Evolutionary conservation across 495 filamentous ascomycete species (phyloP).

Genomic region (Letharia columbiana): DNA sequence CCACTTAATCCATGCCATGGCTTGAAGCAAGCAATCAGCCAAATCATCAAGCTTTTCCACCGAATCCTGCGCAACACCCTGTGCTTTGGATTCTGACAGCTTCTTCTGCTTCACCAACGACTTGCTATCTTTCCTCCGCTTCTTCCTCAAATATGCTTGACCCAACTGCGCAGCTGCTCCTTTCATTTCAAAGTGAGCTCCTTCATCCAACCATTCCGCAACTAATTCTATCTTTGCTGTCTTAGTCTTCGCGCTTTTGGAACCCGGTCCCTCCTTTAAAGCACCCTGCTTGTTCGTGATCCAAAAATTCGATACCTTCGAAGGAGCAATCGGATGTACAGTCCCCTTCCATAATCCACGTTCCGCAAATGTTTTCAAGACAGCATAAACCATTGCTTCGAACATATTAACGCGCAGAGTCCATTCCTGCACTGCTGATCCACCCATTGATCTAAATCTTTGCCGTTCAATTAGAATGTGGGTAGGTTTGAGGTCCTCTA

Average conservation of each 20-base stretch:
- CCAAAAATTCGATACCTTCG: constrained; percentile 37
- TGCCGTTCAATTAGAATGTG: constrained; percentile 85
- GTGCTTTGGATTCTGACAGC: neutral
- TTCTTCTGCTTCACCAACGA: constrained; percentile 13
- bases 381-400: constrained; percentile 78
- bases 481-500: constrained; percentile 48
- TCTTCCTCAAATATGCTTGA: constrained; percentile 40
- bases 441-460: constrained; percentile 65
- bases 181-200: constrained; percentile 28
- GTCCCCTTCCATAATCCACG: constrained; percentile 29
- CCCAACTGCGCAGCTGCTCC: constrained; percentile 35
- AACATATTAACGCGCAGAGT: constrained; percentile 83
- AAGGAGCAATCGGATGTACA: constrained; percentile 37
- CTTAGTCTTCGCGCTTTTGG: constrained; percentile 35
- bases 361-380: constrained; percentile 49
- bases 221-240: constrained; percentile 59
- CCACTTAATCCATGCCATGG: constrained; percentile 79
- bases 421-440: constrained; percentile 69
- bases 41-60: constrained; percentile 75
- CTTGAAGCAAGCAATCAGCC: constrained; percentile 83
- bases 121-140: constrained; percentile 31
- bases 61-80: constrained; percentile 13
- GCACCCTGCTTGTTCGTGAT: constrained; percentile 21
- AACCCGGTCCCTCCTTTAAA: constrained; percentile 10
- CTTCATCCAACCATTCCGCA: constrained; percentile 41